Evolutionary conservation across 192 early-diverging fungal species (phyloP).

Genomic region (Backusella morwellensis): DNA sequence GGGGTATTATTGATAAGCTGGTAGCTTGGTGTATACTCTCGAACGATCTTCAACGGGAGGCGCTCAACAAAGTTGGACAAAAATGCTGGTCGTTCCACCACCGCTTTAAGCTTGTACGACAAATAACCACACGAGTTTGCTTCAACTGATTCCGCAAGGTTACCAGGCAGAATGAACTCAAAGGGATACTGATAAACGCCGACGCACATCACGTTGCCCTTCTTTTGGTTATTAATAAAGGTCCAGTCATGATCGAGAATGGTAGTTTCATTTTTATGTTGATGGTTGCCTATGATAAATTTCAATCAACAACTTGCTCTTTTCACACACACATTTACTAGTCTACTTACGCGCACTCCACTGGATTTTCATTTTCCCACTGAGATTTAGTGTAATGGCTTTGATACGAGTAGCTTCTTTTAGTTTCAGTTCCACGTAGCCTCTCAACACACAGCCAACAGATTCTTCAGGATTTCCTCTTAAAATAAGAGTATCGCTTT

Average conservation of each 20-base stretch:
- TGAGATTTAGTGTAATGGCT: conserved; percentile 45
- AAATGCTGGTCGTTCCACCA: conserved; percentile 49
- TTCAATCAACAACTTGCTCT: not conserved
- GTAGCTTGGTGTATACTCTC: conserved; percentile 40
- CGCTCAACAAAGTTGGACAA: conserved; percentile 42
- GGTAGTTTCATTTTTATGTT: conserved; percentile 32
- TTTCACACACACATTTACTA: not conserved
- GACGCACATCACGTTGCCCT: conserved; percentile 27
- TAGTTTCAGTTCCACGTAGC: conserved; percentile 45
- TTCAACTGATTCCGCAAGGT: conserved; percentile 59
- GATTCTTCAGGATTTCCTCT: conserved; percentile 40
- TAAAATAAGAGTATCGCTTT: conserved; percentile 32
- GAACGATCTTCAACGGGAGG: conserved; percentile 38
- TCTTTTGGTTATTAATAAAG: conserved; percentile 47
- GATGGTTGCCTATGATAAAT: not conserved
- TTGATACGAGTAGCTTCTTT: conserved; percentile 49
- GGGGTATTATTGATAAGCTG: conserved; percentile 36
- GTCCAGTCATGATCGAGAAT: conserved; percentile 54
- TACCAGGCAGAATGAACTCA: conserved; percentile 53
- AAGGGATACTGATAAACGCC: conserved; percentile 50
- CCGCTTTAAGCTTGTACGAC: conserved; percentile 51
- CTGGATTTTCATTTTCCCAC: conserved; percentile 50
- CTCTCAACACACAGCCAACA: conserved; percentile 48
- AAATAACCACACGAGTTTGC: conserved; percentile 40
- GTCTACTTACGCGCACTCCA: conserved; percentile 38